Percentiles rank a stretch among this genome's conserved stretches.
These are phyloP conservation scores for Zygotorulaspora sp. DNA, from an alignment of 805 yeast species.

Conservation along the genomic window DNA sequence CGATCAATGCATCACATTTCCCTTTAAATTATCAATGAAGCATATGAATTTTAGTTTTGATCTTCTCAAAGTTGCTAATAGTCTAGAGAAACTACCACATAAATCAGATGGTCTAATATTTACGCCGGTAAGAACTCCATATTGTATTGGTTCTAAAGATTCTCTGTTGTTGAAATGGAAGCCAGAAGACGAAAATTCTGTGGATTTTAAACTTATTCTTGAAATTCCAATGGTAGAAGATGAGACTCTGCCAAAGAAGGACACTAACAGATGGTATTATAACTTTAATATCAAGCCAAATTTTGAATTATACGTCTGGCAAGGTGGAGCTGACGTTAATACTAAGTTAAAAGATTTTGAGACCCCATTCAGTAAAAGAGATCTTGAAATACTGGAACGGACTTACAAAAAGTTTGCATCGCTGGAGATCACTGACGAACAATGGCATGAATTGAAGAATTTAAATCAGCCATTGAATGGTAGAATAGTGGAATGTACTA, in stretches of 20 bases:
- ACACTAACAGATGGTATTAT: constrained; percentile 64
- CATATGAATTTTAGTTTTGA: constrained; percentile 82
- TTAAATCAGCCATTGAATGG: constrained; percentile 81
- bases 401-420: constrained; percentile 64
- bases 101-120: constrained; percentile 91
- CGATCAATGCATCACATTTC: constrained; percentile 67
- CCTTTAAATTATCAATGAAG: constrained; percentile 82
- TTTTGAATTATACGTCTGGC: constrained; percentile 70
- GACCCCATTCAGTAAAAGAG: constrained; percentile 31
- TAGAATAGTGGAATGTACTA: constrained; percentile 79
- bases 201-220: constrained; percentile 72
- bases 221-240: constrained; percentile 37
- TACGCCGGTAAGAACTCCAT: constrained; percentile 86
- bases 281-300: constrained; percentile 80
- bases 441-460: constrained; percentile 73
- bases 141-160: constrained; percentile 79
- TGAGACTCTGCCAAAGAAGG: constrained; percentile 42
- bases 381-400: constrained; percentile 35
- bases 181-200: constrained; percentile 91
- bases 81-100: constrained; percentile 71
- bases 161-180: constrained; percentile 88
- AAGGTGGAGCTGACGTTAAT: constrained; percentile 48
- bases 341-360: constrained; percentile 29
- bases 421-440: constrained; percentile 57
- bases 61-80: constrained; percentile 67